These are phyloP conservation scores for Artemisia annua DNA, from an alignment of 129 eudicot species.

Conservation along the genomic window DNA sequence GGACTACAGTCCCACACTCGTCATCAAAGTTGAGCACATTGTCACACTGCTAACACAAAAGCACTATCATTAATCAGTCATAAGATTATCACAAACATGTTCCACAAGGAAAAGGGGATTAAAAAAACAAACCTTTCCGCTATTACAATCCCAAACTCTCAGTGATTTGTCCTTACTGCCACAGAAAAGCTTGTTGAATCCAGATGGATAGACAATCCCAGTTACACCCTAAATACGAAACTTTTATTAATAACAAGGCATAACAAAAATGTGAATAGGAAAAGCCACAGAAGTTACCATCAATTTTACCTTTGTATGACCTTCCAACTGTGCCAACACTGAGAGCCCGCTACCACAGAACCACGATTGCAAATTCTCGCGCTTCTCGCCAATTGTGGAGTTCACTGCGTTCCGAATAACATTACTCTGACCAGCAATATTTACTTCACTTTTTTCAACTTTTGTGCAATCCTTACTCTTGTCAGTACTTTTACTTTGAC, in stretches of 20 bases:
- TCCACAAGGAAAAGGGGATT: no score
- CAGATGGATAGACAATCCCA: slow-evolving; percentile 32
- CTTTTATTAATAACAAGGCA: no score
- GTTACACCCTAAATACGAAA: slow-evolving; percentile 44
- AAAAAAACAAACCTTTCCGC: slow-evolving; percentile 52
- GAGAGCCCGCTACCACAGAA: no score
- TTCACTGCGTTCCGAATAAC: slow-evolving; percentile 2
- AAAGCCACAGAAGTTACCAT: not conserved
- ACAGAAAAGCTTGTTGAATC: no score
- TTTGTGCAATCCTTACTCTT: no score
- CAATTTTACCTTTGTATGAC: slow-evolving; percentile 51
- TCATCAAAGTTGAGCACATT: no score
- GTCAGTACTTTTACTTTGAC: no score
- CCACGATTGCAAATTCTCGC: slow-evolving; percentile 13
- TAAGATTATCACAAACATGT: not conserved
- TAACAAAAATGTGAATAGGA: not conserved
- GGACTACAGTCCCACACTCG: no score
- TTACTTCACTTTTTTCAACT: not conserved
- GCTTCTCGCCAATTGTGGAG: slow-evolving; percentile 31
- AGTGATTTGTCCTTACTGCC: no score
- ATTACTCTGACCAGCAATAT: not conserved
- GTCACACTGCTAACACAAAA: not conserved
- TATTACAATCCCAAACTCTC: slow-evolving; percentile 43
- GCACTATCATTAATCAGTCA: not conserved
- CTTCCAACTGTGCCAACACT: slow-evolving; percentile 20